These are phyloP conservation scores for Zymoseptoria ardabiliae DNA, from an alignment of 2,329 filamentous ascomycete genomes.

Conservation along the genomic window DNA sequence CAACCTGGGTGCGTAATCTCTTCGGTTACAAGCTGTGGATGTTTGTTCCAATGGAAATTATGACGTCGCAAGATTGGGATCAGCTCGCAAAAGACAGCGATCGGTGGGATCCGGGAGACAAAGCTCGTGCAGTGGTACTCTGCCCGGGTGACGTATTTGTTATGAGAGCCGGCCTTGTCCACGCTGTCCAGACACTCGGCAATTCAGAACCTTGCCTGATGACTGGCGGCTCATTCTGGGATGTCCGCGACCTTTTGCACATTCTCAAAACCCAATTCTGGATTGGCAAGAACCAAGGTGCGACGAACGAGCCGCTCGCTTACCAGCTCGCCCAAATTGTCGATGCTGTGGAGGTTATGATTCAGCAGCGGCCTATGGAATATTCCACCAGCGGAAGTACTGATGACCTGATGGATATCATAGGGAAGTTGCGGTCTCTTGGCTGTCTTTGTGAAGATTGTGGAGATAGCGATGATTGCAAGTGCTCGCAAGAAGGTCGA, in stretches of 20 bases:
- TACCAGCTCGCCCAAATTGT: neutral
- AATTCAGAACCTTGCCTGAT: neutral
- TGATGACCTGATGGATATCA: neutral
- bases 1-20: constrained; percentile 1
- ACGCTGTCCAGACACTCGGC: neutral
- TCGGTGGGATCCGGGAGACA: neutral
- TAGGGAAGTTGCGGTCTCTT: neutral
- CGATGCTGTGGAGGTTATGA: neutral
- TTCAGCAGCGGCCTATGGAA: neutral
- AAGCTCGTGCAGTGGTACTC: neutral
- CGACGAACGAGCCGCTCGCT: neutral
- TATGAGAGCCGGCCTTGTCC: neutral
- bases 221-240: neutral
- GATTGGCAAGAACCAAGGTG: neutral
- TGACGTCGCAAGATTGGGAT: neutral
- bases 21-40: neutral
- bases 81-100: neutral
- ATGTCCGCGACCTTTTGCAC: neutral
- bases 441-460: neutral
- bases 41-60: neutral
- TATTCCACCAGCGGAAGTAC: neutral
- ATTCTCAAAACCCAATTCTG: neutral
- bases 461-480: neutral
- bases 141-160: neutral
- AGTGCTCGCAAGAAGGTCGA: neutral